phyloP scores from a whole-genome alignment of 768 basidiomycete species.

The Tulasnella sp. region DNA sequence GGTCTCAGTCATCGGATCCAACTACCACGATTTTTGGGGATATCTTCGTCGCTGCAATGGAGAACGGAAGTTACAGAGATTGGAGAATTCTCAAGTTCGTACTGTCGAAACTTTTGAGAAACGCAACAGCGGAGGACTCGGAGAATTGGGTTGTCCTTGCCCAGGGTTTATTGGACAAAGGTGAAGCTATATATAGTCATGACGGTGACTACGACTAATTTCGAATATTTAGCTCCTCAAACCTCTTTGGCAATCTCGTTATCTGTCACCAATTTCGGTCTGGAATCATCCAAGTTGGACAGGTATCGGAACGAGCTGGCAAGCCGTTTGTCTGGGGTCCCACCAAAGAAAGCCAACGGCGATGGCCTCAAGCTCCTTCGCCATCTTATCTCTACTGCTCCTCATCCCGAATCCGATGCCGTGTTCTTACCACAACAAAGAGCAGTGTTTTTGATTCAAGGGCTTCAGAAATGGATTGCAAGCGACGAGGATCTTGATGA shows the following conservation, averaged over 20 bases:
- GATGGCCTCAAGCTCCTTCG: slow-evolving; percentile 59
- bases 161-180: slow-evolving; percentile 44
- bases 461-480: slow-evolving; percentile 70
- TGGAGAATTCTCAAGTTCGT: slow-evolving; percentile 47
- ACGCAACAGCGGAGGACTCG: slow-evolving; percentile 44
- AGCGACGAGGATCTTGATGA: slow-evolving; percentile 52
- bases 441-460: slow-evolving; percentile 76
- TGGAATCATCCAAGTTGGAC: slow-evolving; percentile 60
- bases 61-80: slow-evolving; percentile 39
- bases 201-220: neutral
- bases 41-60: slow-evolving; percentile 10
- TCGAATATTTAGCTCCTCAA: slow-evolving; percentile 43
- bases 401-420: slow-evolving; percentile 62
- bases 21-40: neutral
- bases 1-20: slow-evolving; percentile 11
- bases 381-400: slow-evolving; percentile 58
- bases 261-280: slow-evolving; percentile 45
- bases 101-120: slow-evolving; percentile 45
- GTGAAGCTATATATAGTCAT: slow-evolving; percentile 30
- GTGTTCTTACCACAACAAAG: slow-evolving; percentile 75
- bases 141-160: slow-evolving; percentile 69
- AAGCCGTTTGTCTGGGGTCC: slow-evolving; percentile 58
- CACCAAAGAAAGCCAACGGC: slow-evolving; percentile 44
- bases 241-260: slow-evolving; percentile 53
- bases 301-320: slow-evolving; percentile 85